phyloP scores from a whole-genome alignment of 768 basidiomycete species.

The Cyathus striatus region DNA sequence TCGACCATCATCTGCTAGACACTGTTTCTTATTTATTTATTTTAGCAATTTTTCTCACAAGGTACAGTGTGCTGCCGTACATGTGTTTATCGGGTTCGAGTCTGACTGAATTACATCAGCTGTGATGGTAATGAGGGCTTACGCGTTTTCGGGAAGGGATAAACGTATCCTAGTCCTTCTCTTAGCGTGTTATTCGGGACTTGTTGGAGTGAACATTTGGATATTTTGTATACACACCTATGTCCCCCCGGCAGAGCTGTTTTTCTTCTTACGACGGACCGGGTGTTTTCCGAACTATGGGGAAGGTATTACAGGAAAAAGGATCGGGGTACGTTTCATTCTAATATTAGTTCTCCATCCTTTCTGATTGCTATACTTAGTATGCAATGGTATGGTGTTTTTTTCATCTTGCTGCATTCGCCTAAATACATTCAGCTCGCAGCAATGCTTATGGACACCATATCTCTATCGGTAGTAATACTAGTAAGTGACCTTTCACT shows the following conservation, averaged over 20 bases:
- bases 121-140: conserved; percentile 40
- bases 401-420: neutral
- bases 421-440: conserved; percentile 18
- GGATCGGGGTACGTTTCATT: conserved; percentile 25
- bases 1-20: neutral
- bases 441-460: conserved; percentile 29
- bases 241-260: conserved; percentile 16
- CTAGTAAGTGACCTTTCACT: conserved; percentile 16
- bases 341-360: too few species aligned
- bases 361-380: too few species aligned
- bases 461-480: conserved; percentile 27
- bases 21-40: neutral
- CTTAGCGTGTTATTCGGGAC: conserved; percentile 20
- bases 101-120: conserved; percentile 14
- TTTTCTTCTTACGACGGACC: conserved; percentile 17
- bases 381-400: neutral
- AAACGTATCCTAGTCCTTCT: conserved; percentile 21
- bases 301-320: conserved; percentile 19
- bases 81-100: neutral
- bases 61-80: conserved; percentile 14
- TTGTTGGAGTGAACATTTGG: conserved; percentile 30
- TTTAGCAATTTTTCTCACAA: conserved; percentile 36
- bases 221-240: conserved; percentile 26
- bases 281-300: conserved; percentile 37
- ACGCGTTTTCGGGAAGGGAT: conserved; percentile 35